Conservation (phyloP, 306 rosid genomes). For the Aeschynomene evenia region DNA sequence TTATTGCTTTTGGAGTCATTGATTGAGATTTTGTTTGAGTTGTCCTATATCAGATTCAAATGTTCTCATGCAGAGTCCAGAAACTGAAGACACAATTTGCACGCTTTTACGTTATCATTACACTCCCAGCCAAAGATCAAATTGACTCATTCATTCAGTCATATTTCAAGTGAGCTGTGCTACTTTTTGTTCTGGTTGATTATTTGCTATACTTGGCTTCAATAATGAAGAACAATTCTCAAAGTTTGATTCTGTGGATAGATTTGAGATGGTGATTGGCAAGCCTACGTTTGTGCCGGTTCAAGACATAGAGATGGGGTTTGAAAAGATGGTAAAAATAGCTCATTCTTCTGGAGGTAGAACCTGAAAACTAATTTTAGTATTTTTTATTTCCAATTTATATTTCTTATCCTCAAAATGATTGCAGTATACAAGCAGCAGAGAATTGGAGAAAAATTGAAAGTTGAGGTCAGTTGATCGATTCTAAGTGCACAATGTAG, state of each 20-base stretch:
- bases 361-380: slow-evolving; percentile 22
- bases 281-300: slow-evolving; percentile 87
- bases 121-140: slow-evolving; percentile 64
- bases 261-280: slow-evolving; percentile 75
- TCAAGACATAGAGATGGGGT: slow-evolving; percentile 90
- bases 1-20: slow-evolving; percentile 21
- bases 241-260: slow-evolving; percentile 31
- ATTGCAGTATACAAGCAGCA: slow-evolving; percentile 78
- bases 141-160: slow-evolving; percentile 63
- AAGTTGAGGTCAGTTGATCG: slow-evolving; percentile 69
- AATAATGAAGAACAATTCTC: slow-evolving; percentile 6
- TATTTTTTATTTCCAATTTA: slow-evolving; percentile 19
- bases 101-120: slow-evolving; percentile 57
- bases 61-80: slow-evolving; percentile 56
- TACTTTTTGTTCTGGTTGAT: slow-evolving; percentile 22
- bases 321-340: slow-evolving; percentile 84
- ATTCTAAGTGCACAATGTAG: slow-evolving; percentile 12
- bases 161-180: slow-evolving; percentile 67
- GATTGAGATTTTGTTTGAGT: background rate
- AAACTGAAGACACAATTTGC: slow-evolving; percentile 70
- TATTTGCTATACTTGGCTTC: background rate
- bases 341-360: slow-evolving; percentile 89
- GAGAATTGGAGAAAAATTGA: slow-evolving; percentile 58
- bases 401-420: slow-evolving; percentile 14
- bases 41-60: slow-evolving; percentile 17